These are phyloP conservation scores for Neostapfia colusana DNA, from an alignment of 176 grass and related monocot genomes.

Conservation along the genomic window DNA sequence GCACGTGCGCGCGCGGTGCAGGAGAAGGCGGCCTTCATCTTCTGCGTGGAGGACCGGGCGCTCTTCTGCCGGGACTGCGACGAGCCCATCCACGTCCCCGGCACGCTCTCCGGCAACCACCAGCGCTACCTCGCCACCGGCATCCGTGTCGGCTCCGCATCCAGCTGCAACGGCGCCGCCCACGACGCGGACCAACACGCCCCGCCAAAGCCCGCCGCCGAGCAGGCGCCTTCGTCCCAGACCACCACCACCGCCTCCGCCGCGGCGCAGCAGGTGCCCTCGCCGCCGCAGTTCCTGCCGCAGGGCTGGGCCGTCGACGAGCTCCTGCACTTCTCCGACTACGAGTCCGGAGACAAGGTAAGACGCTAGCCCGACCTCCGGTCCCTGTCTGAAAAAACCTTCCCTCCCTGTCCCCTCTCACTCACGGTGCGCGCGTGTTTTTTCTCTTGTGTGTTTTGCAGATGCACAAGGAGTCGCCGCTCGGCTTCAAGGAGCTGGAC, in stretches of 20 bases:
- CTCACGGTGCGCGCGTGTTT: neutral
- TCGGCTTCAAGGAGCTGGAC: constrained; percentile 73
- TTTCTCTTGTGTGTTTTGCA: constrained; percentile 14
- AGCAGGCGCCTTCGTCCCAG: neutral
- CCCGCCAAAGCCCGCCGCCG: constrained; percentile 45
- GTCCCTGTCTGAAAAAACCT: neutral
- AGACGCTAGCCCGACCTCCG: neutral
- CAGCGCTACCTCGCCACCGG: constrained; percentile 93
- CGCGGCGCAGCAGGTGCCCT: constrained; percentile 34
- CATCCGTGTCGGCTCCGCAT: constrained; percentile 63
- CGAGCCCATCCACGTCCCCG: constrained; percentile 83
- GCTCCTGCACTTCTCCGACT: constrained; percentile 83
- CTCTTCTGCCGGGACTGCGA: constrained; percentile 98
- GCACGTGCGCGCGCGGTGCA: neutral
- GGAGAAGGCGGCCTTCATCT: constrained; percentile 98
- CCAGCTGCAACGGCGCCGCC: constrained; percentile 14
- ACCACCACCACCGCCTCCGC: constrained; percentile 3
- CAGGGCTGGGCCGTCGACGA: constrained; percentile 81
- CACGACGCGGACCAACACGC: constrained; percentile 46
- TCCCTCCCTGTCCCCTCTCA: neutral
- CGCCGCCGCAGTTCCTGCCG: constrained; percentile 51
- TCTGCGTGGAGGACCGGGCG: constrained; percentile 96
- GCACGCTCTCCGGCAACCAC: constrained; percentile 90
- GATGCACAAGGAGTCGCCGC: constrained; percentile 62
- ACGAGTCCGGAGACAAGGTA: constrained; percentile 74